These are phyloP conservation scores for Ascodesmis nigricans DNA, from an alignment of 495 filamentous ascomycete genomes.

Conservation along the genomic window DNA sequence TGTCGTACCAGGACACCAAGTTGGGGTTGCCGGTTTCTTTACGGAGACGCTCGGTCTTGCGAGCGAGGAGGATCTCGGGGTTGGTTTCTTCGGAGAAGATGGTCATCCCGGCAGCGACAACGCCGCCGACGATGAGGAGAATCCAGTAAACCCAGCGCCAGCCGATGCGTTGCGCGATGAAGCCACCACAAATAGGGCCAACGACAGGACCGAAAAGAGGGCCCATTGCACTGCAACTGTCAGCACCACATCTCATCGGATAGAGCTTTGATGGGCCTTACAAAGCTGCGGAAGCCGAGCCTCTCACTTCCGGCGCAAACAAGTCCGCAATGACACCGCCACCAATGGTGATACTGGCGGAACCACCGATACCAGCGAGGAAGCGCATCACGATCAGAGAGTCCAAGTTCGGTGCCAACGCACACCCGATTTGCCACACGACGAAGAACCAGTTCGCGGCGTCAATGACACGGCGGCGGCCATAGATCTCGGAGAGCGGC, in stretches of 20 bases:
- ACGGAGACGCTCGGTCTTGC: slow-evolving; percentile 27
- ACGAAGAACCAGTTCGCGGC: slow-evolving; percentile 44
- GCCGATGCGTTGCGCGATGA: slow-evolving; percentile 30
- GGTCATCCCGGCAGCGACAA: slow-evolving; percentile 25
- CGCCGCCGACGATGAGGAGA: slow-evolving; percentile 28
- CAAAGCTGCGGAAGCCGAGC: slow-evolving; percentile 36
- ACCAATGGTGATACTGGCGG: slow-evolving; percentile 32
- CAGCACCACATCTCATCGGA: slow-evolving; percentile 26
- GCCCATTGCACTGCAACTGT: slow-evolving; percentile 30
- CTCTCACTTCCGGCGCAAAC: slow-evolving; percentile 32
- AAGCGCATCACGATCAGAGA: slow-evolving; percentile 43
- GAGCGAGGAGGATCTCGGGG: slow-evolving; percentile 28
- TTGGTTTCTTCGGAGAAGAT: slow-evolving; percentile 35
- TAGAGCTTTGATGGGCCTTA: no score
- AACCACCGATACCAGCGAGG: slow-evolving; percentile 39
- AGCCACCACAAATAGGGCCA: slow-evolving; percentile 33
- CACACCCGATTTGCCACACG: slow-evolving; percentile 47
- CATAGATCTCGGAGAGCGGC: slow-evolving; percentile 55
- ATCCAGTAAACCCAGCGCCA: slow-evolving; percentile 46
- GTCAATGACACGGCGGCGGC: slow-evolving; percentile 39
- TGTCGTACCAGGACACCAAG: slow-evolving; percentile 13
- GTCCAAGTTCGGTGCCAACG: slow-evolving; percentile 35
- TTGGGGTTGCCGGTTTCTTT: slow-evolving; percentile 13
- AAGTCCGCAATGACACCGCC: slow-evolving; percentile 40
- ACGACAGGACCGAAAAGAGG: slow-evolving; percentile 31